Percentiles rank a stretch among this genome's conserved stretches.
phyloP scores from a whole-genome alignment of 139 green algal genomes.

The Volvox africanus region DNA sequence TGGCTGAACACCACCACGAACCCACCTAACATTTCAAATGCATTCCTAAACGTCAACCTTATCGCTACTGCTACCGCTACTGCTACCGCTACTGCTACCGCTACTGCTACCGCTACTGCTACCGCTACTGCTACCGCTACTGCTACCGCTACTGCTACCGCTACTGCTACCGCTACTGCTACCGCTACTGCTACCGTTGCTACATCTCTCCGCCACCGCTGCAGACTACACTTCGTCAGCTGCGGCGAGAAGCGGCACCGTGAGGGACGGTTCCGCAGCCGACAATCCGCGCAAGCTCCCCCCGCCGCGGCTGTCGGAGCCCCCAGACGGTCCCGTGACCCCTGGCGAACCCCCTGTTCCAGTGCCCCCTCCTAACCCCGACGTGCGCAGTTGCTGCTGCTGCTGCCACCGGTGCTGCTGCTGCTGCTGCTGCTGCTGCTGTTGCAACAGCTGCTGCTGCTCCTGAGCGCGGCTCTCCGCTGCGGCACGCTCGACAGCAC shows the following conservation, averaged over 20 bases:
- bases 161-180: too few relatives aligned
- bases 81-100: too few relatives aligned
- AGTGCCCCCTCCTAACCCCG: background rate
- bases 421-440: background rate
- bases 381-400: background rate
- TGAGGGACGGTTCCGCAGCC: background rate
- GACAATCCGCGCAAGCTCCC: background rate
- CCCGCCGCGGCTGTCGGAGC: background rate
- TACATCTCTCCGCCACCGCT: background rate
- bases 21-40: too few relatives aligned
- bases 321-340: background rate
- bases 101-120: background rate
- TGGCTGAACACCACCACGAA: too few relatives aligned
- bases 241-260: background rate
- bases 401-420: background rate
- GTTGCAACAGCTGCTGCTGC: background rate
- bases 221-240: background rate
- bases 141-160: too few relatives aligned
- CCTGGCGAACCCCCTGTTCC: background rate
- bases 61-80: too few relatives aligned
- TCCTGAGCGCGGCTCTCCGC: background rate
- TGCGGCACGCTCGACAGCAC: constrained; percentile 23
- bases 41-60: too few relatives aligned
- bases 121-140: too few relatives aligned
- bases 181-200: too few relatives aligned